Evolutionary conservation across 441 rosid species (phyloP).

Genomic region (Jatropha podagrica): DNA sequence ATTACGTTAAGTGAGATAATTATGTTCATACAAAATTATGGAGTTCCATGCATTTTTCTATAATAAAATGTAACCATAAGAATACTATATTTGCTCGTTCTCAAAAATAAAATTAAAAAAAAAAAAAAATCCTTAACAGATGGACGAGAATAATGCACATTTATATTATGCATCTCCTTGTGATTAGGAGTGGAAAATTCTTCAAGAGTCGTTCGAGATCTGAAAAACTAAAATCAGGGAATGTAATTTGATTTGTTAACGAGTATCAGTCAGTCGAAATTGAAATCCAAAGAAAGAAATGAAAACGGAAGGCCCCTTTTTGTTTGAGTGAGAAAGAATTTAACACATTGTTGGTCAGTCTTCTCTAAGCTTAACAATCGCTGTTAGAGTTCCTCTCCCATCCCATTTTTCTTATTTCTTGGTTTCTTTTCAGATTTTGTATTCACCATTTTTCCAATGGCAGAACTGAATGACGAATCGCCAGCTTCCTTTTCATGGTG

Average conservation of each 20-base stretch:
- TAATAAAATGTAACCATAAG: too few relatives aligned
- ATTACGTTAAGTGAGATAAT: too few relatives aligned
- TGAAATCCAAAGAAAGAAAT: constrained; percentile 3
- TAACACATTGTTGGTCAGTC: background rate
- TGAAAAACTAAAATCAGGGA: background rate
- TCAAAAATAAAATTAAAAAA: too few relatives aligned
- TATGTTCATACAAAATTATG: too few relatives aligned
- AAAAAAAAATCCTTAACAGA: background rate
- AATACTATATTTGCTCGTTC: too few relatives aligned
- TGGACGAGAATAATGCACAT: background rate
- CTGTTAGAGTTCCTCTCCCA: background rate
- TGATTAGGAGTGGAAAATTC: background rate
- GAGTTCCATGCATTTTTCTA: too few relatives aligned
- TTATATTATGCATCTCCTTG: background rate
- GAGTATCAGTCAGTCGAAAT: background rate
- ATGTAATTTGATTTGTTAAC: background rate
- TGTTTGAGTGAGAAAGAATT: constrained; percentile 10
- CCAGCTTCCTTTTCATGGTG: constrained; percentile 37
- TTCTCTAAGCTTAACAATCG: constrained; percentile 12
- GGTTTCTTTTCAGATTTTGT: background rate
- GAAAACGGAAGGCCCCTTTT: background rate
- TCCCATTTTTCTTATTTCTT: background rate
- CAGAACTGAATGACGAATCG: background rate
- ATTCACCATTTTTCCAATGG: background rate
- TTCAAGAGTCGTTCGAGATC: background rate